Base-by-base conservation (phyloP, 768 basidiomycete species). In the Macrolepiota fuliginosa region DNA sequence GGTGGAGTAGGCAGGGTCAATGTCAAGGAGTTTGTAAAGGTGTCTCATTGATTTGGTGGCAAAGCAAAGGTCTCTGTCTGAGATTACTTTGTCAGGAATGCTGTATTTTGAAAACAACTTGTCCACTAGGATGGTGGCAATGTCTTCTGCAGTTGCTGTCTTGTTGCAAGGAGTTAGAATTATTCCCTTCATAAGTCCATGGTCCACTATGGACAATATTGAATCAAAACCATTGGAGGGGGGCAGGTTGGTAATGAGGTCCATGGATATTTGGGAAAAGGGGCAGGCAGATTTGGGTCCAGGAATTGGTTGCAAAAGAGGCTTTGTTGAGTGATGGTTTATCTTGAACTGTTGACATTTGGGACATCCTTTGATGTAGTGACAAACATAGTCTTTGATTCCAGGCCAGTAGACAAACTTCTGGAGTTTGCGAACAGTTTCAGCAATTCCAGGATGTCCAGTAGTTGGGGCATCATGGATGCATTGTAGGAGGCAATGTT, bases 161-260 rank as follows among this genome's bases (percentile, higher is more conserved):
- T 69, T 69, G 3, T 29, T 62, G 15, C 50, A 56, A 22, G 69
- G 65, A 3, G 69, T 61, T 15, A 68, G 37, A 56, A 71, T 68
- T 64, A 67, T 62, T 63, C 71, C 70, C 64, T 73, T 72, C 25
- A 63, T 67, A 67, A 68, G 65, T 29, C 67, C 62, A 55, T 70
- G 67, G 67, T 70, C 67, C 52, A 73, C 66, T 39, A 71, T 59
- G 49, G 62, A 61, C 60, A 72, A 53, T 15, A 72, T 71, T 4
- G 62, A 56, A 52, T 73, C 64, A 32, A 49, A 64, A 4, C 60
- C 64, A 1, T 67, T 29, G 0, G 37, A 53, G n/a, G 39, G 25
- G 1, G 68, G 68, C 0, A 72, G 40, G 36, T 70, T 63, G 1
- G 66, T 68, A 15, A 68, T 65, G 24, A 70, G 63, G 52, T 70